Base-by-base conservation (phyloP, 2,329 filamentous ascomycete species). In the Seiridium unicorne region DNA sequence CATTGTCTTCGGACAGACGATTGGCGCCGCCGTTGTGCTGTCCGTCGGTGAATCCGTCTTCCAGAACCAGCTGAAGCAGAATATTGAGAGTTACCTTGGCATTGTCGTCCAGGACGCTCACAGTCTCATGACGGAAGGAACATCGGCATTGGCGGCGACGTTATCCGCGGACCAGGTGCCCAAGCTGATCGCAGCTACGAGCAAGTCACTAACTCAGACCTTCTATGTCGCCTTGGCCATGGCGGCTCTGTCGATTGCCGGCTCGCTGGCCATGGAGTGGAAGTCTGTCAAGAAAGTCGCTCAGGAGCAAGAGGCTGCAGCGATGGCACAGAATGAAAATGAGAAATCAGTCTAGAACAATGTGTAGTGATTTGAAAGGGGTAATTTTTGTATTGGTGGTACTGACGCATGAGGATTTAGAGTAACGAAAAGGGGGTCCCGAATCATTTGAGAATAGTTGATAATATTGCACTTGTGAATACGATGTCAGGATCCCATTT, bases 241-340 rank as follows among this genome's bases (percentile, higher is more conserved):
- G 42, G 60, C 60, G 1, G 51, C 34, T 9, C 51, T 61, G 26
- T 61, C 60, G 11, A 55, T 59, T 7, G 31, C 59, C 18, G 60
- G 60, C 10, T 57, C 56, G 13, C n/a, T 59, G 6, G 42, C 42
- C 7, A 61, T 61, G 60, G 60, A 61, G 38, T 59, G 57, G 60
- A 51, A 46, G 34, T 48, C 42, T n/a, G 55, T 57, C 32, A 57
- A 57, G 55, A 47, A 57, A 32, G 40, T 47, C 44, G 32, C 11
- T 31, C 18, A 53, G 49, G 32, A 35, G 8, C 47, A 49, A 18
- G 18, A 42, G 26, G 26, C n/a, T 5, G 44, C 42, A 38, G 36
- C 35, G 31, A 44, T 6, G n/a, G 35, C 38, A 1, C n/a, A 18
- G 53, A 36, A n/a, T 59, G 44, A 35, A 13, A 13, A 44, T 47